Percentiles rank a stretch among this genome's conserved stretches.
These are phyloP conservation scores for Brassica balearica DNA, from an alignment of 441 rosid species.

Conservation along the genomic window DNA sequence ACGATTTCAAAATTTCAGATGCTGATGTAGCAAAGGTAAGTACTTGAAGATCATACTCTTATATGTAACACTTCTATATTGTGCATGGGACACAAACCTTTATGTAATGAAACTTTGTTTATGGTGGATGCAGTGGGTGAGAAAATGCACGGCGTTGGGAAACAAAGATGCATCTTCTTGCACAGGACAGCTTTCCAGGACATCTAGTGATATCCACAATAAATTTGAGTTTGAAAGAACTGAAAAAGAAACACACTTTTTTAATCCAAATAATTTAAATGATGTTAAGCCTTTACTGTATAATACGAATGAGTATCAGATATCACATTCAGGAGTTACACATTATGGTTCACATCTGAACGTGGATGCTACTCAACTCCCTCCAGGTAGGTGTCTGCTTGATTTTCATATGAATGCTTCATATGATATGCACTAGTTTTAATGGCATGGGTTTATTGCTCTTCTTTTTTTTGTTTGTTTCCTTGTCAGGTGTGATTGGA, in stretches of 20 bases:
- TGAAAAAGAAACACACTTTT: constrained; percentile 50
- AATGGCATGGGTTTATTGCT: constrained; percentile 8
- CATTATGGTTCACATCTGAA: constrained; percentile 45
- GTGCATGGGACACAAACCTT: no score
- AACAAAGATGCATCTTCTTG: constrained; percentile 49
- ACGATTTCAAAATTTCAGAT: constrained; percentile 61
- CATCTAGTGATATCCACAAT: constrained; percentile 82
- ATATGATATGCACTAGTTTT: constrained; percentile 12
- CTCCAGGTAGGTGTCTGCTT: constrained; percentile 49
- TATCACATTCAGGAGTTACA: constrained; percentile 57
- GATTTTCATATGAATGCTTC: not conserved
- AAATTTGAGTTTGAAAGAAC: constrained; percentile 50
- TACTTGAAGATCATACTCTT: not conserved
- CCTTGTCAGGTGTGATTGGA: constrained; percentile 52
- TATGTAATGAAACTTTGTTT: constrained; percentile 15
- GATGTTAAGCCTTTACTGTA: constrained; percentile 91
- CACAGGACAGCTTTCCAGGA: constrained; percentile 50
- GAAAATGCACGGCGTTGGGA: constrained; percentile 63
- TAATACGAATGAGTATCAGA: constrained; percentile 87
- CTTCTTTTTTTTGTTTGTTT: not conserved
- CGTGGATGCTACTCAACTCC: constrained; percentile 43
- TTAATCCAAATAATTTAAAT: constrained; percentile 51
- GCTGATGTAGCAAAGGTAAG: constrained; percentile 70
- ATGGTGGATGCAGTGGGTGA: constrained; percentile 72
- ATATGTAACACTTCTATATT: not conserved